Evolutionary conservation across 108 stramenopile genomes (phyloP), one percentile per base, ranked within the genome.

Genomic region (Fistulifera pelliculosa): DNA sequence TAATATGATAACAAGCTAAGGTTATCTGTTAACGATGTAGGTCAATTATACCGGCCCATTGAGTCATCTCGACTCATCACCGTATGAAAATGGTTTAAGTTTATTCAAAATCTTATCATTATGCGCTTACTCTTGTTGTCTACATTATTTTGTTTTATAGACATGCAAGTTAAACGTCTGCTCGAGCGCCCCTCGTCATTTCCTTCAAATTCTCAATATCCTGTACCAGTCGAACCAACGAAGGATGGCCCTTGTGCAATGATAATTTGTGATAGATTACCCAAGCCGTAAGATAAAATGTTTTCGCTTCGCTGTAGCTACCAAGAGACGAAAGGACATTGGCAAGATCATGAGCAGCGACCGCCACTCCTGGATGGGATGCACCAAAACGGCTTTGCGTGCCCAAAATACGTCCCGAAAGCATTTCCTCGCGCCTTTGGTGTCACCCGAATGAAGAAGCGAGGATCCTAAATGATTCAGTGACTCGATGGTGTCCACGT

Each of bases 321-420:
- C 53, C 45, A 15, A 74, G 35, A 38, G 53, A 24, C n/a, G 60
- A 16, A 28, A 56, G 48, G 13, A 71, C 65, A 17, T 71, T 71
- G 19, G 71, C 80, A 43, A 77, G 39, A 0, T 60, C 59, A 40
- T 81, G 76, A 13, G 76, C 66, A 8, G 73, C 62, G n/a, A 81
- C 62, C 1, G 76, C 80, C 4, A 77, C 73, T 52, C 62, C 59
- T 12, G 80, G 73, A 66, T 81, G 80, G 18, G 53, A 11, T 6
- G 19, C 17, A 14, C 80, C 80, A 62, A 65, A 51, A 81, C 55
- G 4, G 61, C 56, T 28, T 45, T 44, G 39, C 80, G 65, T 6
- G 74, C 66, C 14, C 27, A n/a, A 28, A 52, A 72, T n/a, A 81
- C 80, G 54, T 81, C 67, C 11, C 47, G 23, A 47, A 77, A 77